phyloP scores from a whole-genome alignment of 371 early-diverging fungal genomes.

The Syncephalastrum sp. region DNA sequence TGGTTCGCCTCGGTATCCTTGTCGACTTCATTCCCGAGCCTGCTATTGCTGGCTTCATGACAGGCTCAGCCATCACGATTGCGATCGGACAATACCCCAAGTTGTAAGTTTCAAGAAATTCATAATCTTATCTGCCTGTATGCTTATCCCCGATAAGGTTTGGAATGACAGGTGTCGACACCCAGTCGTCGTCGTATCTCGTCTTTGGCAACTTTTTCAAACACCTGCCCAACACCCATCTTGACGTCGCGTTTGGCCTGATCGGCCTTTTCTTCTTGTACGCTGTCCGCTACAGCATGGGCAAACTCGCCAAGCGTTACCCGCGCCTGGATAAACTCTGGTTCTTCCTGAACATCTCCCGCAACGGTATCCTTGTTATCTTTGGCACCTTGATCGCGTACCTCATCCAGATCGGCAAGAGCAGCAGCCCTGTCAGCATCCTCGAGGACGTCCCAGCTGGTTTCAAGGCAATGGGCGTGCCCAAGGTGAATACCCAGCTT shows the following conservation, averaged over 20 bases:
- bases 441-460: slow-evolving; percentile 72
- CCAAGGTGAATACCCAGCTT: slow-evolving; percentile 36
- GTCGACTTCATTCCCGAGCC: slow-evolving; percentile 89
- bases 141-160: slow-evolving; percentile 24
- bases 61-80: slow-evolving; percentile 75
- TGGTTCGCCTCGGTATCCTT: slow-evolving; percentile 78
- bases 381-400: slow-evolving; percentile 45
- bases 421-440: slow-evolving; percentile 47
- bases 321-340: slow-evolving; percentile 39
- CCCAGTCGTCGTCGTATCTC: slow-evolving; percentile 53
- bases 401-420: slow-evolving; percentile 37
- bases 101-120: slow-evolving; percentile 9
- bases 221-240: slow-evolving; percentile 36
- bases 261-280: slow-evolving; percentile 43
- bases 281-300: slow-evolving; percentile 31
- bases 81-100: slow-evolving; percentile 63
- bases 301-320: slow-evolving; percentile 31
- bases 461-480: slow-evolving; percentile 56
- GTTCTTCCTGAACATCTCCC: slow-evolving; percentile 52
- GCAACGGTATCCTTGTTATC: slow-evolving; percentile 47
- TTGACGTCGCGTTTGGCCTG: slow-evolving; percentile 55
- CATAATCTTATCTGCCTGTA: background rate
- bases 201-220: slow-evolving; percentile 57
- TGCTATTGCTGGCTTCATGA: slow-evolving; percentile 70
- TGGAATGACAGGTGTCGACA: slow-evolving; percentile 67